Percentiles rank a stretch among this genome's conserved stretches.
Conservation (phyloP, 805 yeast genomes). For the Cephaloascus albidus region DNA sequence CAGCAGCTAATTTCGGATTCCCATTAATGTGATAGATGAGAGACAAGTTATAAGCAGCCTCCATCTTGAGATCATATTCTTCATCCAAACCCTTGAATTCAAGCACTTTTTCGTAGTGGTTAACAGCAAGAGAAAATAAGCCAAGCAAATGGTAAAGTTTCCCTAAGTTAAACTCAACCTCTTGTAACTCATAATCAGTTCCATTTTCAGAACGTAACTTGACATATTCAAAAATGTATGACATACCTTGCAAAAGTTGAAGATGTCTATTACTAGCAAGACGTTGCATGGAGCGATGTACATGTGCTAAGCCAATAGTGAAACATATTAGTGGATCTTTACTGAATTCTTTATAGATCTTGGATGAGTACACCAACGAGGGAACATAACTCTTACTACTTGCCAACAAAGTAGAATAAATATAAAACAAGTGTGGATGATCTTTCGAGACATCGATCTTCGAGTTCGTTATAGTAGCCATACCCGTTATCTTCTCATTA, state of each 20-base stretch:
- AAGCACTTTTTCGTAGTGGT: slow-evolving; percentile 65
- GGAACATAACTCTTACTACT: slow-evolving; percentile 79
- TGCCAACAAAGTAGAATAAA: slow-evolving; percentile 74
- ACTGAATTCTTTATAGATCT: slow-evolving; percentile 59
- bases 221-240: slow-evolving; percentile 66
- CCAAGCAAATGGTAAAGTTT: slow-evolving; percentile 81
- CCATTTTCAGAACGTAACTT: slow-evolving; percentile 34
- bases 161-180: slow-evolving; percentile 75
- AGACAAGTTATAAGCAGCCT: slow-evolving; percentile 80
- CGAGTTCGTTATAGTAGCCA: slow-evolving; percentile 61
- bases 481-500: slow-evolving; percentile 55
- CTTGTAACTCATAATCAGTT: slow-evolving; percentile 51
- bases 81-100: slow-evolving; percentile 26
- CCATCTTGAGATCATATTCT: slow-evolving; percentile 55
- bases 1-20: slow-evolving; percentile 54
- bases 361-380: slow-evolving; percentile 65
- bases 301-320: slow-evolving; percentile 66
- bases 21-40: slow-evolving; percentile 72
- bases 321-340: slow-evolving; percentile 75
- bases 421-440: slow-evolving; percentile 61
- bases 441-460: slow-evolving; percentile 33
- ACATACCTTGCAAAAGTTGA: slow-evolving; percentile 80
- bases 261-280: slow-evolving; percentile 78
- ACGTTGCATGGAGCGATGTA: slow-evolving; percentile 89
- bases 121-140: slow-evolving; percentile 60